A percentile compares a stretch with the other conserved stretches of the same genome.
Conservation (phyloP, 129 eudicot genomes). For the Silybum marianum region DNA sequence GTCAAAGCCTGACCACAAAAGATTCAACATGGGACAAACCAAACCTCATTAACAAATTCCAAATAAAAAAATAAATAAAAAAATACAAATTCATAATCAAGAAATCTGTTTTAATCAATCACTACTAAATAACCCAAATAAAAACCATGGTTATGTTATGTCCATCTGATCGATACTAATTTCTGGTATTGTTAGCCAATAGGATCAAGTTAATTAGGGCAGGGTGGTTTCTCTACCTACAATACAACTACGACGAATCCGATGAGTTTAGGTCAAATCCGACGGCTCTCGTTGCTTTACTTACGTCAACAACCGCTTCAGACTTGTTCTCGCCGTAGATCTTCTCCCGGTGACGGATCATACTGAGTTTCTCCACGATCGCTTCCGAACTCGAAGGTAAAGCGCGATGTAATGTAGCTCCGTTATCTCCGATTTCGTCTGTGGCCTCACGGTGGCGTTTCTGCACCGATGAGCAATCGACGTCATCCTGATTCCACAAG, state of each 20-base stretch:
- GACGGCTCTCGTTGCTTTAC: conserved; percentile 19
- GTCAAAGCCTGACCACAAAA: conserved; percentile 6
- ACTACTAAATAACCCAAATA: conserved; percentile 18
- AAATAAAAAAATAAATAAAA: background rate
- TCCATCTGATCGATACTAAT: conserved; percentile 26
- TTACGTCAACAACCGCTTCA: conserved; percentile 3
- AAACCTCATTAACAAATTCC: conserved; percentile 11
- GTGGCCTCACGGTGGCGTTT: conserved; percentile 4
- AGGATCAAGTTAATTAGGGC: conserved; percentile 16
- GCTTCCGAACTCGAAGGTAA: conserved; percentile 24
- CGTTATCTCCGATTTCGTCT: conserved; percentile 4
- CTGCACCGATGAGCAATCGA: conserved; percentile 20
- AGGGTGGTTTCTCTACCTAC: conserved; percentile 22
- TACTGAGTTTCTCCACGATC: conserved; percentile 17
- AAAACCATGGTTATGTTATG: conserved; percentile 35
- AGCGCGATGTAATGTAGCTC: conserved; percentile 13
- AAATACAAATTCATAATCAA: conserved; percentile 12
- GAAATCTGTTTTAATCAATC: conserved; percentile 5
- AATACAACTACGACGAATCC: conserved; percentile 25
- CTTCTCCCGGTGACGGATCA: conserved; percentile 1
- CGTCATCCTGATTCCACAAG: conserved; percentile 36
- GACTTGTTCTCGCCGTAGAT: conserved; percentile 19
- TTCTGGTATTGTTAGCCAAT: conserved; percentile 31
- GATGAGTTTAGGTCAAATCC: conserved; percentile 26
- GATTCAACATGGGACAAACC: conserved; percentile 36